Evolutionary conservation across 768 basidiomycete species (phyloP).

Genomic region (Strobilomyces dryophilus): DNA sequence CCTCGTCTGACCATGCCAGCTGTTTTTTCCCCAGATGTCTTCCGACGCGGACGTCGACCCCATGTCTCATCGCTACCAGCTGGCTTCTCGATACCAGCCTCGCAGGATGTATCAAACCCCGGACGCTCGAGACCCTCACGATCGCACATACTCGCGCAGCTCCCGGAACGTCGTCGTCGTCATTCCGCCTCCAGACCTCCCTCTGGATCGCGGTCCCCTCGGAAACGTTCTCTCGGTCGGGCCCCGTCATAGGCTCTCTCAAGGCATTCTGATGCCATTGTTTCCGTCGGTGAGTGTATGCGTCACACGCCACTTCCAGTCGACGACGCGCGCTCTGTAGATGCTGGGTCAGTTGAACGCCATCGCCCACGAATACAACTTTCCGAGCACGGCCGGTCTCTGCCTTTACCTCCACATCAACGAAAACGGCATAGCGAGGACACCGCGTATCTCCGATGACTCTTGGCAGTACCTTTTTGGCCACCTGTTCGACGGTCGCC

Average conservation of each 20-base stretch:
- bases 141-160: conserved; percentile 35
- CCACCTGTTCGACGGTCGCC: conserved; percentile 48
- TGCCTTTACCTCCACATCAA: conserved; percentile 71
- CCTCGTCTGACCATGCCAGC: not conserved
- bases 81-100: conserved; percentile 24
- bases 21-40: conserved; percentile 34
- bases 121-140: conserved; percentile 40
- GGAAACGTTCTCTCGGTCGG: conserved; percentile 57
- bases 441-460: conserved; percentile 75
- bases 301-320: not conserved
- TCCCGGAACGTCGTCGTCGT: conserved; percentile 61
- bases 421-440: conserved; percentile 51
- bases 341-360: conserved; percentile 73
- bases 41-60: conserved; percentile 35
- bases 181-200: conserved; percentile 56
- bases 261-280: conserved; percentile 72
- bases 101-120: conserved; percentile 51
- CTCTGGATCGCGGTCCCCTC: conserved; percentile 54
- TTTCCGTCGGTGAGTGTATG: conserved; percentile 55
- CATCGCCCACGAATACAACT: conserved; percentile 78
- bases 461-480: conserved; percentile 72
- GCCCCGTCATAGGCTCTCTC: conserved; percentile 55
- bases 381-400: conserved; percentile 72
- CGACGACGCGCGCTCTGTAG: conserved; percentile 33
- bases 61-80: not conserved